Evolutionary conservation across 257 asterid genomes (phyloP).

Genomic region (Jacaranda mimosifolia): DNA sequence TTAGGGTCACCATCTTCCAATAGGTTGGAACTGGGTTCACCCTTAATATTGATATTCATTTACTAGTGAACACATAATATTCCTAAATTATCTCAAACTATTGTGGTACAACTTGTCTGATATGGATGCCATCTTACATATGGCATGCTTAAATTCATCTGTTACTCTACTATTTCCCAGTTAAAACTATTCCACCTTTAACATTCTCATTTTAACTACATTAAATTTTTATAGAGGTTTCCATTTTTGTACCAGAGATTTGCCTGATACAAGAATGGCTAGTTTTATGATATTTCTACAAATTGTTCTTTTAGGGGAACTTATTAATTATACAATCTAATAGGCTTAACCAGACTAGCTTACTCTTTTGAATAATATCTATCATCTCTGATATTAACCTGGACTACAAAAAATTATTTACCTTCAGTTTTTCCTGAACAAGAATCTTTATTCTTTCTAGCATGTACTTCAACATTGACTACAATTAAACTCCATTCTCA

Average conservation of each 20-base stretch:
- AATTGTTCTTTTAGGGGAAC: neutral
- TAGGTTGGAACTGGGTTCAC: neutral
- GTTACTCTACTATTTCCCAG: neutral
- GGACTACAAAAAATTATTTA: too few relatives aligned
- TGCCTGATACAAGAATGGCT: neutral
- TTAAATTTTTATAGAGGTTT: neutral
- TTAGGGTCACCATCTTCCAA: too few relatives aligned
- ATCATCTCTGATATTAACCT: neutral
- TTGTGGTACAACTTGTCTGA: neutral
- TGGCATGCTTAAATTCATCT: neutral
- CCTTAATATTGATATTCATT: neutral
- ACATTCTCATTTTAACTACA: neutral
- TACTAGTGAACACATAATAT: neutral
- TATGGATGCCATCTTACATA: neutral
- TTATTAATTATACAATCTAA: neutral
- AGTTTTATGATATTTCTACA: neutral
- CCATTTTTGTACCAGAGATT: neutral
- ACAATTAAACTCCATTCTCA: too few relatives aligned
- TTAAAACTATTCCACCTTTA: neutral
- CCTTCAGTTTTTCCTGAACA: too few relatives aligned
- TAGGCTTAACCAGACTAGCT: neutral
- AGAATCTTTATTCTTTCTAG: too few relatives aligned
- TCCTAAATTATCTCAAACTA: neutral
- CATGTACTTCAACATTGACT: too few relatives aligned
- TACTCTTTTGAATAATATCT: neutral